Conservation (phyloP, 208 protist genomes). For the Phytomonas francai region DNA sequence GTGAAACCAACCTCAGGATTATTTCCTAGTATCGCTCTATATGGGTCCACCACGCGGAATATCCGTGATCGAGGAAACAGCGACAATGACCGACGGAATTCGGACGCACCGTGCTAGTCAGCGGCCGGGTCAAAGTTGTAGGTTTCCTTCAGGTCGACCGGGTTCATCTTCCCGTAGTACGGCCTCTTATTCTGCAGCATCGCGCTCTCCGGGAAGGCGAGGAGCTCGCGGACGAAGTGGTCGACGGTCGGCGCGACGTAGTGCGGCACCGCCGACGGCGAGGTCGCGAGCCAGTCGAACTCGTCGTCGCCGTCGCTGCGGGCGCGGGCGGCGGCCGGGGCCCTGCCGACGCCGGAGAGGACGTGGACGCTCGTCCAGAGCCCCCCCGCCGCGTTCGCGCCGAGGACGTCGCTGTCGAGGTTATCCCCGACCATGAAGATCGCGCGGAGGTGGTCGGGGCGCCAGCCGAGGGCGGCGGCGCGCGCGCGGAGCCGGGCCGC, state of each 20-base stretch:
- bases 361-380: slow-evolving; percentile 78
- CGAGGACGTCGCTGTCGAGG: slow-evolving; percentile 75
- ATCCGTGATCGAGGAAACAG: no score
- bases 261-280: slow-evolving; percentile 50
- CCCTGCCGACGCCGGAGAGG: slow-evolving; percentile 51
- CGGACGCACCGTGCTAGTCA: no score
- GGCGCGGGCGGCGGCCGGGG: slow-evolving; percentile 53
- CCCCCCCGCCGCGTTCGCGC: slow-evolving; percentile 69
- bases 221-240: slow-evolving; percentile 80
- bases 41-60: no score
- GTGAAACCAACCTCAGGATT: no score
- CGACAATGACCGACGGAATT: no score
- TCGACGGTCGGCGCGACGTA: slow-evolving; percentile 84
- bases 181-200: slow-evolving; percentile 55
- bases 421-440: slow-evolving; percentile 89
- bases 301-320: slow-evolving; percentile 49
- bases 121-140: slow-evolving; percentile 57
- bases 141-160: slow-evolving; percentile 53
- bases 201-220: slow-evolving; percentile 62
- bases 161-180: slow-evolving; percentile 67
- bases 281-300: slow-evolving; percentile 59
- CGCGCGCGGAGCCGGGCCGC: slow-evolving; percentile 39
- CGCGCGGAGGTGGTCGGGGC: slow-evolving; percentile 33
- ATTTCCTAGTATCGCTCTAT: no score
- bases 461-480: slow-evolving; percentile 43